phyloP scores from a whole-genome alignment of 768 basidiomycete species.

The Serendipita sp. region DNA sequence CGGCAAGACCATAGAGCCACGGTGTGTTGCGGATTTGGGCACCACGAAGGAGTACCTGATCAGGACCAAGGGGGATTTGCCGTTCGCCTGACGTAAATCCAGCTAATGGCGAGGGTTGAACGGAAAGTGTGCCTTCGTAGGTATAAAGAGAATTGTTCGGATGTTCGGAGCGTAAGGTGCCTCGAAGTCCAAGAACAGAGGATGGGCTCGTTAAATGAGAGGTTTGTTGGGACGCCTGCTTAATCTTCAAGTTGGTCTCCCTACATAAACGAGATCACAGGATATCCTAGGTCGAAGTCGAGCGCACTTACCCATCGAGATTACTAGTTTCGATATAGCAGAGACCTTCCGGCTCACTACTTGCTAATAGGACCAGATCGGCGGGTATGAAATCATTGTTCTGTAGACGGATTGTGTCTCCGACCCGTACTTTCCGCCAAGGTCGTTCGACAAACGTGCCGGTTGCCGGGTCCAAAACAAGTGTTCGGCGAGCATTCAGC shows the following conservation, averaged over 20 bases:
- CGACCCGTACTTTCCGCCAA: slow-evolving; percentile 83
- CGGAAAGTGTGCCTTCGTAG: slow-evolving; percentile 43
- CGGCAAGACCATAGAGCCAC: slow-evolving; percentile 87
- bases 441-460: slow-evolving; percentile 54
- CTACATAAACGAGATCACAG: slow-evolving; percentile 24
- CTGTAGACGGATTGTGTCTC: slow-evolving; percentile 83
- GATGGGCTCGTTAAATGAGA: slow-evolving; percentile 60
- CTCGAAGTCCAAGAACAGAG: slow-evolving; percentile 54
- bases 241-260: slow-evolving; percentile 98
- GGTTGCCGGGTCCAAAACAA: slow-evolving; percentile 46
- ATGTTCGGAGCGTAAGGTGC: slow-evolving; percentile 83
- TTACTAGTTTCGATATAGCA: slow-evolving; percentile 98
- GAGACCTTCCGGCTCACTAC: slow-evolving; percentile 90
- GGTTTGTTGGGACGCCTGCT: slow-evolving; percentile 81
- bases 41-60: slow-evolving; percentile 84
- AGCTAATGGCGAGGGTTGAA: slow-evolving; percentile 48
- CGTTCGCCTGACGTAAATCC: slow-evolving; percentile 37
- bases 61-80: slow-evolving; percentile 83
- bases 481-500: slow-evolving; percentile 67
- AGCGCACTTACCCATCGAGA: slow-evolving; percentile 64
- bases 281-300: not conserved
- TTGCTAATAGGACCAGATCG: slow-evolving; percentile 72
- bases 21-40: slow-evolving; percentile 92
- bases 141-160: slow-evolving; percentile 97
- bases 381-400: slow-evolving; percentile 92